Conservation (phyloP, 176 grass and related monocot genomes). For the barley (Hordeum vulgare) region DNA sequence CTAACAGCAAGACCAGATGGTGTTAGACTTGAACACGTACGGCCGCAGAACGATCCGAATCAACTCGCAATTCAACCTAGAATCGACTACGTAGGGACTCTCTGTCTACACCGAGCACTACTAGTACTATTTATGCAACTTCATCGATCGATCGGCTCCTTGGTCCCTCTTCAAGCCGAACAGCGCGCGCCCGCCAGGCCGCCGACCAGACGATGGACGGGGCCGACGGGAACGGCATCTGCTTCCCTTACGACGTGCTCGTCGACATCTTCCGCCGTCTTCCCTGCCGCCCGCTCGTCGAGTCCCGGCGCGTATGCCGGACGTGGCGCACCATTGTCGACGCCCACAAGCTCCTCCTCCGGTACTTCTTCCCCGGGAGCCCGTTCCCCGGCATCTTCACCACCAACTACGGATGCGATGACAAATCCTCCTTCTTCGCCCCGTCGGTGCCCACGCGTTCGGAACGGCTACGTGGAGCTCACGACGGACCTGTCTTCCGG, state of each 20-base stretch:
- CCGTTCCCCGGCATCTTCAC: not conserved
- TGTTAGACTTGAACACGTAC: too few species aligned
- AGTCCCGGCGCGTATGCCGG: not conserved
- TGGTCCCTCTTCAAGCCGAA: too few species aligned
- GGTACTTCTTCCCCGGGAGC: not conserved
- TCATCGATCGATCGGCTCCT: too few species aligned
- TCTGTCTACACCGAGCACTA: too few species aligned
- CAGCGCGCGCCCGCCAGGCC: too few species aligned
- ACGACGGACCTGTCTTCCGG: not conserved
- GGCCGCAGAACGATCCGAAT: too few species aligned
- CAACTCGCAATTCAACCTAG: too few species aligned
- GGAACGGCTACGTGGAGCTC: not conserved
- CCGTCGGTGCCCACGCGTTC: accelerated
- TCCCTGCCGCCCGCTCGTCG: not conserved
- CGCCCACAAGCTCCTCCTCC: not conserved
- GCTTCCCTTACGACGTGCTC: not conserved
- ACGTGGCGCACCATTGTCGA: not conserved
- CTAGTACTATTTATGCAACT: too few species aligned
- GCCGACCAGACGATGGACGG: not conserved
- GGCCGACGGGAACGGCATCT: not conserved
- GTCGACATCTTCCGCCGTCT: not conserved
- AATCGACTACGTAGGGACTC: too few species aligned
- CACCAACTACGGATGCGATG: not conserved
- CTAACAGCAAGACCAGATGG: too few species aligned
- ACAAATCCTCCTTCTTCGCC: not conserved